phyloP scores from a whole-genome alignment of 805 yeast genomes.

The Sugiyamaella qingdaonensis region DNA sequence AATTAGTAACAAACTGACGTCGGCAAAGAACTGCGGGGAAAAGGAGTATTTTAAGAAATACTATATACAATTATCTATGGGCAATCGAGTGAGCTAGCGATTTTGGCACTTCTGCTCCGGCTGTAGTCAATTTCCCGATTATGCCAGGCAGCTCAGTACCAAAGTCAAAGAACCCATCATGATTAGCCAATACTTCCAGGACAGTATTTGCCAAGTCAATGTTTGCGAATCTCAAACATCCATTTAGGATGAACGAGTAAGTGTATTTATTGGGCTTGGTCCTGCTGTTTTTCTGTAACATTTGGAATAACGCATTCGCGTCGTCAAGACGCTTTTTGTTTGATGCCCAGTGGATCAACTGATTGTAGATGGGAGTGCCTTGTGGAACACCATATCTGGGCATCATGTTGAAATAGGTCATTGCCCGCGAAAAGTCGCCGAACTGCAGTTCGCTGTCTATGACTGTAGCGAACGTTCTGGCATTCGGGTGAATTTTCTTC shows the following conservation, averaged over 20 bases:
- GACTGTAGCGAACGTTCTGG: constrained; percentile 29
- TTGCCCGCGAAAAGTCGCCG: constrained; percentile 25
- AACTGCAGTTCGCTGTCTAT: constrained; percentile 29
- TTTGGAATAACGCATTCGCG: constrained; percentile 22
- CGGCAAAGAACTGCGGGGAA: no score
- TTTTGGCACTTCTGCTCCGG: constrained; percentile 12
- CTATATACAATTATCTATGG: constrained; percentile 1
- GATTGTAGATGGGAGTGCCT: constrained; percentile 30
- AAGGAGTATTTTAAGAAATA: not conserved
- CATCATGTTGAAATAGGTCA: constrained; percentile 21
- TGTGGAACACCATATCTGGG: constrained; percentile 24
- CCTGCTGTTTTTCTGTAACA: constrained; percentile 12
- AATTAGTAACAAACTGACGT: no score
- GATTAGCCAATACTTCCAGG: not conserved
- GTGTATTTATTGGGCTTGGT: constrained; percentile 29
- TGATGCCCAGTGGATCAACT: constrained; percentile 28
- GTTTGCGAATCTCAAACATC: constrained; percentile 5
- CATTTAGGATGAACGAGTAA: constrained; percentile 25
- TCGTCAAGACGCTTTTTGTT: constrained; percentile 15
- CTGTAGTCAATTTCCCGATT: constrained; percentile 1
- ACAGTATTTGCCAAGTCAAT: constrained; percentile 10
- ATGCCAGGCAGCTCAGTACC: constrained; percentile 13
- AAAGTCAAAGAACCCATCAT: constrained; percentile 10
- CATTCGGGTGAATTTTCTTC: constrained; percentile 28
- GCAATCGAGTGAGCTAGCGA: not conserved